These are phyloP conservation scores for Leccinum variabile DNA, from an alignment of 1,284 basidiomycete genomes.

Conservation along the genomic window DNA sequence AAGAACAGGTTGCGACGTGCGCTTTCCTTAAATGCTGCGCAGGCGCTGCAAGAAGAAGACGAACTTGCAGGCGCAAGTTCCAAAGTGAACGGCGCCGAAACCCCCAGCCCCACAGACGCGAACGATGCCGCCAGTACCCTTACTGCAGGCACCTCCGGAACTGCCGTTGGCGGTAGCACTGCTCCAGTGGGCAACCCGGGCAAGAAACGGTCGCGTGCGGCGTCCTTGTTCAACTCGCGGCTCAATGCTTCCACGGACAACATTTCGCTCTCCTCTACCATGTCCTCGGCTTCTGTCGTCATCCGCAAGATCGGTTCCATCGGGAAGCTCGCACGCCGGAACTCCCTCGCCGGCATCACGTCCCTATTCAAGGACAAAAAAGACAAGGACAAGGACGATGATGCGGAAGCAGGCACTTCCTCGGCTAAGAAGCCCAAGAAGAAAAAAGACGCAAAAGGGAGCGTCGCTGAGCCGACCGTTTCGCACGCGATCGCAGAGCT, in stretches of 20 bases:
- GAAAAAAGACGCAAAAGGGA: conserved; percentile 61
- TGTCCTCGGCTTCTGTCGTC: conserved; percentile 95
- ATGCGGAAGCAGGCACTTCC: conserved; percentile 40
- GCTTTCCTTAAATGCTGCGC: conserved; percentile 62
- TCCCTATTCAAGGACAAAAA: conserved; percentile 93
- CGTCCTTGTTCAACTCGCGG: conserved; percentile 84
- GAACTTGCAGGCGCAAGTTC: conserved; percentile 38
- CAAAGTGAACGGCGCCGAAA: conserved; percentile 28
- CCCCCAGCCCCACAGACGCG: conserved; percentile 28
- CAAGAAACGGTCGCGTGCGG: conserved; percentile 70
- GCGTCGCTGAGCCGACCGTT: conserved; percentile 71
- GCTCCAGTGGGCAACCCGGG: conserved; percentile 41
- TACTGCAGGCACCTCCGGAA: conserved; percentile 14
- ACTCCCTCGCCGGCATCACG: conserved; percentile 91
- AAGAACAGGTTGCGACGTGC: conserved; percentile 78
- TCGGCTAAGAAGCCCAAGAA: conserved; percentile 47
- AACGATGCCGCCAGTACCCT: conserved; percentile 32
- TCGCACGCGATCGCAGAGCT: conserved; percentile 86
- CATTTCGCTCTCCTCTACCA: conserved; percentile 95
- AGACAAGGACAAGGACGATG: conserved; percentile 51
- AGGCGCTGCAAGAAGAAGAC: conserved; percentile 58
- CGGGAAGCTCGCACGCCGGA: conserved; percentile 88
- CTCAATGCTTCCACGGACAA: conserved; percentile 96
- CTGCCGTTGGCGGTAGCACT: conserved; percentile 8
- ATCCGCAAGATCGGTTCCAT: conserved; percentile 95